phyloP scores from a whole-genome alignment of 345 rosid genomes.

The Citrus australasica region DNA sequence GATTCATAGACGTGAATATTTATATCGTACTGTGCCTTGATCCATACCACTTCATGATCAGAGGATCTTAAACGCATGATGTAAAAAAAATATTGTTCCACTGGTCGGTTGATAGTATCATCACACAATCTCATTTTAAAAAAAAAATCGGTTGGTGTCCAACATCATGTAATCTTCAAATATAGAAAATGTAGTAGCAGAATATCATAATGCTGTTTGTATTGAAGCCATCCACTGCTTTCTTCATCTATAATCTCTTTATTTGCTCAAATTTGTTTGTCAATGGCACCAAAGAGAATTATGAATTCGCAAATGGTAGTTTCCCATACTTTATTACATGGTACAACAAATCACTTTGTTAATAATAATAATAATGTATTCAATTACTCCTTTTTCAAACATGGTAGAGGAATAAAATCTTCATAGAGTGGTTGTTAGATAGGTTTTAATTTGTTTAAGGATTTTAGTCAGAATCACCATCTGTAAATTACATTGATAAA shows the following conservation, averaged over 20 bases:
- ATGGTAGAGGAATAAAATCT: slow-evolving; percentile 8
- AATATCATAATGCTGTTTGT: not conserved
- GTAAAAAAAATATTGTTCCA: not conserved
- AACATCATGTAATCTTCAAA: not conserved
- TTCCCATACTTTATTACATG: not conserved
- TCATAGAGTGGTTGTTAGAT: not conserved
- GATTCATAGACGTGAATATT: not conserved
- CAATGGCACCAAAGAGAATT: not conserved
- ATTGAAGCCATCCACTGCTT: not conserved
- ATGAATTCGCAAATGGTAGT: not conserved
- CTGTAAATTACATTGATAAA: not conserved
- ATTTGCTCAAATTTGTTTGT: not conserved
- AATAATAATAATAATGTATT: not conserved
- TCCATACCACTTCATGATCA: not conserved
- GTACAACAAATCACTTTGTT: not conserved
- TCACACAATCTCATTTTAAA: not conserved
- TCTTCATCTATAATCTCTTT: not conserved
- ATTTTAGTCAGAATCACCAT: not conserved
- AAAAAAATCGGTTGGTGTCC: not conserved
- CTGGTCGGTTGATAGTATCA: not conserved
- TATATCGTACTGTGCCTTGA: not conserved
- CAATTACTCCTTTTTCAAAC: not conserved
- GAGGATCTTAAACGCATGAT: slow-evolving; percentile 4
- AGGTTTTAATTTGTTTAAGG: not conserved
- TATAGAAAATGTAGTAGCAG: not conserved